Percentiles rank a stretch among this genome's conserved stretches.
Evolutionary conservation across 345 rosid genomes (phyloP).

Genomic region (Garcia nutans): DNA sequence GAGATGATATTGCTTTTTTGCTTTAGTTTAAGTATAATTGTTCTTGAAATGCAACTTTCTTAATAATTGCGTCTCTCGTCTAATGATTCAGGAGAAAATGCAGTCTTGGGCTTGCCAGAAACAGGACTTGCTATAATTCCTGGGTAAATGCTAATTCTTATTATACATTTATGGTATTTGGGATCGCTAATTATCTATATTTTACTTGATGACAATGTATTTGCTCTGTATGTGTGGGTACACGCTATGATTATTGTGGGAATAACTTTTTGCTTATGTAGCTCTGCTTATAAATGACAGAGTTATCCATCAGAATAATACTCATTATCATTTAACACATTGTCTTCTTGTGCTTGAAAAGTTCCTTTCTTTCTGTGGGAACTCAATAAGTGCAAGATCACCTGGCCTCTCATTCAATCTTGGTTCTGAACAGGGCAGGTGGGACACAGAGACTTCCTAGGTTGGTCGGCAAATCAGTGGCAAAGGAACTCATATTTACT

Average conservation of each 20-base stretch:
- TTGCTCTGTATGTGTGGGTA: background rate
- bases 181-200: background rate
- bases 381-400: conserved; percentile 10
- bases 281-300: background rate
- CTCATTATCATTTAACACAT: background rate
- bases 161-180: background rate
- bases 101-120: conserved; percentile 85
- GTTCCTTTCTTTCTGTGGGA: background rate
- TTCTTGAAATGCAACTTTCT: background rate
- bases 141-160: conserved; percentile 45
- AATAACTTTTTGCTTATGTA: background rate
- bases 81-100: conserved; percentile 63
- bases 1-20: background rate
- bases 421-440: conserved; percentile 63
- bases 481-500: conserved; percentile 85
- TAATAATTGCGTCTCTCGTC: background rate
- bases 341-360: background rate
- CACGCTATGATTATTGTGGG: background rate
- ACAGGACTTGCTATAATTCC: conserved; percentile 97
- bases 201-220: conserved; percentile 1
- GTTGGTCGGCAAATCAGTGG: conserved; percentile 71
- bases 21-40: background rate
- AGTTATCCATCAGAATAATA: background rate
- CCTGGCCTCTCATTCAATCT: conserved; percentile 10
- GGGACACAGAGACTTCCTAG: conserved; percentile 92